Base-by-base conservation (phyloP, 306 rosid species). In the Prunus mongolica region DNA sequence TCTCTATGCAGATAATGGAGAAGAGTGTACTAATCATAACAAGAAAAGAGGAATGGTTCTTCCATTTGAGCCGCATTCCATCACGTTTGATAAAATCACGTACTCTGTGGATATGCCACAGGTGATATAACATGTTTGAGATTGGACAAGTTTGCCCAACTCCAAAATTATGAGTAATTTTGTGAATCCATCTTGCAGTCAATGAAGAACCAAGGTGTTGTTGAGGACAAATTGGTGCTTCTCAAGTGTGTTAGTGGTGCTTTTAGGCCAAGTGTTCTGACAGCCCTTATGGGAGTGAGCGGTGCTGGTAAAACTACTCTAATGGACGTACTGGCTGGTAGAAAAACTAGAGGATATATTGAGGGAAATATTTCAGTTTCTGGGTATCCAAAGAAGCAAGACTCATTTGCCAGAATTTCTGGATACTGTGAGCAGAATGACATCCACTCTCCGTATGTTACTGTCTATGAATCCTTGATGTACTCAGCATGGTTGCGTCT, bases 401-500 rank as follows among this genome's bases (percentile, higher is more conserved):
- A 75, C 22, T 51, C 79, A 1, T 75, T 75, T 52, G 79, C 79
- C 52, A 55, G 79, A 18, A 75, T 75, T 38, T 75, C 79, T 52
- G 79, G 79, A 65, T 75, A 75, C 47, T 75, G 79, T 51, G 79
- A 75, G 64, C 79, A 75, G 64, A 75, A 65, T 75, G 79, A 75
- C 65, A 75, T 75, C 72, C 93, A 89, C 75, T 89, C 93, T 84
- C 93, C 93, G 80, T 72, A 86, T 81, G 90, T 89, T 46, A 89
- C 93, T 14, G 78, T 84, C 5, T 81, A 86, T 25, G 93, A 89
- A 78, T 89, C 93, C 27, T 82, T 89, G 85, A 78, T 86, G 65
- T 89, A 89, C 67, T 89, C 93, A 22, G 87, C 93, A 12, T 86
- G 90, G 90, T 87, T 89, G 32, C 84, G 93, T 46, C 74, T 89